phyloP scores from a whole-genome alignment of 805 yeast species.

The Ogataea haglerorum region DNA sequence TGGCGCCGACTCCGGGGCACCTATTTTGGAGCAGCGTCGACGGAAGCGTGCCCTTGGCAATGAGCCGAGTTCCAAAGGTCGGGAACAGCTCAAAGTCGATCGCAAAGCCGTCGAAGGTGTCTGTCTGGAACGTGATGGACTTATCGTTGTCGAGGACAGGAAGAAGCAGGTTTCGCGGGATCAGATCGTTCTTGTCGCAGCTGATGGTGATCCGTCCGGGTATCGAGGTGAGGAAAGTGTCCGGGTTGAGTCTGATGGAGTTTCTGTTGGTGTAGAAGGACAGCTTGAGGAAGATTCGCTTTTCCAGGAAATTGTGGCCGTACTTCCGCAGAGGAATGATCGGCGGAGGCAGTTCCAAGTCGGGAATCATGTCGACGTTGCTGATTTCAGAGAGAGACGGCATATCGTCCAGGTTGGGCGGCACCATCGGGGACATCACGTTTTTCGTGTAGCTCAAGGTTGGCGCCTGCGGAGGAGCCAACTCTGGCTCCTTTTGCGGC shows the following conservation, averaged over 20 bases:
- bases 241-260: constrained; percentile 43
- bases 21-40: constrained; percentile 45
- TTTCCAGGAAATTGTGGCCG: constrained; percentile 93
- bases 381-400: constrained; percentile 20
- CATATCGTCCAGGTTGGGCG: constrained; percentile 5
- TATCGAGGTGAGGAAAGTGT: constrained; percentile 43
- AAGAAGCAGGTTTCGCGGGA: constrained; percentile 80
- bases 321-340: constrained; percentile 89
- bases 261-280: constrained; percentile 52
- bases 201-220: constrained; percentile 85
- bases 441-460: constrained; percentile 11
- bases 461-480: constrained; percentile 20
- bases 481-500: not conserved
- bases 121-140: constrained; percentile 76
- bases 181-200: constrained; percentile 70
- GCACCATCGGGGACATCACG: constrained; percentile 10
- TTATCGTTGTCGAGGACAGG: constrained; percentile 71
- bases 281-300: constrained; percentile 79
- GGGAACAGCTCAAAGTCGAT: constrained; percentile 91
- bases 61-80: constrained; percentile 86
- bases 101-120: constrained; percentile 65
- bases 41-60: constrained; percentile 84
- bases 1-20: constrained; percentile 37
- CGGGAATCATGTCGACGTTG: constrained; percentile 77
- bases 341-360: constrained; percentile 91